Evolutionary conservation across 2,329 filamentous ascomycete genomes (phyloP).

Genomic region (Sporothrix brasiliensis): DNA sequence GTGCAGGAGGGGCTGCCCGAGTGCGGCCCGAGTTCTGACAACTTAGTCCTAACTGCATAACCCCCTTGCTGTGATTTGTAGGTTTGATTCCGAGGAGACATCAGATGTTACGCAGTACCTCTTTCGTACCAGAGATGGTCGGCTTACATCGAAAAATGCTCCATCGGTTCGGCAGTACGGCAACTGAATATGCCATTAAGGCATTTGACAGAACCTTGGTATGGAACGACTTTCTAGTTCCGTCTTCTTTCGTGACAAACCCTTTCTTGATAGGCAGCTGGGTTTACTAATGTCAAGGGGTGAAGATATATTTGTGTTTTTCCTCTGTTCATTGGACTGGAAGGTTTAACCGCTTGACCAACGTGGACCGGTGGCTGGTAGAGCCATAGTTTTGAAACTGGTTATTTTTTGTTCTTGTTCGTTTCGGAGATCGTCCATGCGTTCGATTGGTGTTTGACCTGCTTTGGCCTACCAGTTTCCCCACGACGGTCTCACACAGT

Average conservation of each 20-base stretch:
- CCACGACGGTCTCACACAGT: too few species aligned
- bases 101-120: too few species aligned
- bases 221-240: not conserved
- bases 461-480: not conserved
- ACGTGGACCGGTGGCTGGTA: not conserved
- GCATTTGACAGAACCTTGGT: not conserved
- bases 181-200: not conserved
- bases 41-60: too few species aligned
- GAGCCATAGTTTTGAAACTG: not conserved
- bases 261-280: not conserved
- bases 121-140: too few species aligned
- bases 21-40: too few species aligned
- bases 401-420: not conserved
- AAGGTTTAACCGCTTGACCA: not conserved
- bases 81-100: not conserved
- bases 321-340: not conserved
- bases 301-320: not conserved
- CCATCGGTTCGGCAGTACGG: not conserved
- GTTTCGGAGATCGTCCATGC: slow-evolving; percentile 14
- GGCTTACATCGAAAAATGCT: not conserved
- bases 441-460: slow-evolving; percentile 12
- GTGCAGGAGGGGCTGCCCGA: not conserved
- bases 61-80: not conserved
- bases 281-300: not conserved
- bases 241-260: not conserved